phyloP scores from a whole-genome alignment of 2,329 filamentous ascomycete genomes.

The Diaporthe aspalathi region DNA sequence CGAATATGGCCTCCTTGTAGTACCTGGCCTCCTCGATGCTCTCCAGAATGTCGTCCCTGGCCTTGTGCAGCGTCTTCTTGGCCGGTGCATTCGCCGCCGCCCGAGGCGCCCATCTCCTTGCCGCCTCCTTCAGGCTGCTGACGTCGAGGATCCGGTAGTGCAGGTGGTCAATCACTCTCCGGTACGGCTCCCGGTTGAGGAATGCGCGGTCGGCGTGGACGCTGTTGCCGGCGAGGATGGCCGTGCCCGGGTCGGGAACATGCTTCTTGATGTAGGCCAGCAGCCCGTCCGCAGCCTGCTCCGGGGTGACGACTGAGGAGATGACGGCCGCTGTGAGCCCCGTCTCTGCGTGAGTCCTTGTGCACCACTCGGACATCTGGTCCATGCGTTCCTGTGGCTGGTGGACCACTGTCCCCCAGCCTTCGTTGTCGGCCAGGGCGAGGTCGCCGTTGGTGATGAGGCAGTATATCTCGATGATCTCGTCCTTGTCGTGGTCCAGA shows the following conservation, averaged over 20 bases:
- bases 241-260: constrained; percentile 74
- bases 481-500: constrained; percentile 80
- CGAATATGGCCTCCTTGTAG: constrained; percentile 68
- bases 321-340: constrained; percentile 84
- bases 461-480: constrained; percentile 92
- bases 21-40: constrained; percentile 92
- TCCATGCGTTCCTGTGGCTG: constrained; percentile 77
- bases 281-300: constrained; percentile 77
- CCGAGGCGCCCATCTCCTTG: constrained; percentile 79
- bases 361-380: constrained; percentile 91
- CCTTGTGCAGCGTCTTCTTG: constrained; percentile 84
- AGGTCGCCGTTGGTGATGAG: constrained; percentile 88
- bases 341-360: constrained; percentile 79
- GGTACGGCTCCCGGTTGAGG: constrained; percentile 79
- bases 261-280: constrained; percentile 81
- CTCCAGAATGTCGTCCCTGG: constrained; percentile 90
- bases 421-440: constrained; percentile 77
- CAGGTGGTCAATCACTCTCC: constrained; percentile 77
- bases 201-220: constrained; percentile 92
- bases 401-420: constrained; percentile 85
- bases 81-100: constrained; percentile 72
- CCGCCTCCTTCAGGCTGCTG: constrained; percentile 91
- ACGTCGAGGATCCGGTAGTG: constrained; percentile 94
- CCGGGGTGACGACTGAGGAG: constrained; percentile 76
- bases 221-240: constrained; percentile 88